Conservation (phyloP, 352 stramenopile species). For the Globisporangium paroecandrum region DNA sequence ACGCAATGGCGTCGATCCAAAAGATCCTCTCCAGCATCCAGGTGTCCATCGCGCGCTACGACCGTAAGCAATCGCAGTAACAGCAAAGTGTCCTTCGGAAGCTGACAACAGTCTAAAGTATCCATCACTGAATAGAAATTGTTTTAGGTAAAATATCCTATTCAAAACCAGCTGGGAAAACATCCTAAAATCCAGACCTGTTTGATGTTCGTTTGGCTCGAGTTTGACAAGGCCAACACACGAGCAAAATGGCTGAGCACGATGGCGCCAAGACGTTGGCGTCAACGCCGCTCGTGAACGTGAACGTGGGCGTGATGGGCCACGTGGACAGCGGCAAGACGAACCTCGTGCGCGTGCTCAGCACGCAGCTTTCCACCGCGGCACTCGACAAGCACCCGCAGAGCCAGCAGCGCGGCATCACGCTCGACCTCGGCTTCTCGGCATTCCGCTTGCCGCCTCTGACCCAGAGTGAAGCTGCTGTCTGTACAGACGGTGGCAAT, state of each 20-base stretch:
- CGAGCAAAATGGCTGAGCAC: background rate
- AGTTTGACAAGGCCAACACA: background rate
- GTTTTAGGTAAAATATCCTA: background rate
- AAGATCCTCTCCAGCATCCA: constrained; percentile 47
- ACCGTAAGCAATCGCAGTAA: constrained; percentile 23
- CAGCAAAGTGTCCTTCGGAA: background rate
- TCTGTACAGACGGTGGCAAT: background rate
- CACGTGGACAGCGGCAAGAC: constrained; percentile 99
- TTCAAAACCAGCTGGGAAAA: background rate
- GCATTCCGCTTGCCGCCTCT: constrained; percentile 82
- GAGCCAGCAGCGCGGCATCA: constrained; percentile 96
- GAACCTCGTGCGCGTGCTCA: constrained; percentile 94
- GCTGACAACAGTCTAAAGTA: background rate
- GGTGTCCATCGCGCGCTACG: constrained; percentile 33
- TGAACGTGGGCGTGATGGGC: constrained; percentile 98
- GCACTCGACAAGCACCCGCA: constrained; percentile 98
- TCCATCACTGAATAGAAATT: background rate
- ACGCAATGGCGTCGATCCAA: constrained; percentile 41
- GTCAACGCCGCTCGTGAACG: constrained; percentile 55
- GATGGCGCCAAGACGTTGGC: background rate
- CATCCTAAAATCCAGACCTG: background rate
- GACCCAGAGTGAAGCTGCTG: background rate
- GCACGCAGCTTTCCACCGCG: constrained; percentile 96
- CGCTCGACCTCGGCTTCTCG: constrained; percentile 98
- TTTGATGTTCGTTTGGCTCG: background rate